Base-by-base conservation (phyloP, 2,329 filamentous ascomycete species). In the Ascochyta rabiei region DNA sequence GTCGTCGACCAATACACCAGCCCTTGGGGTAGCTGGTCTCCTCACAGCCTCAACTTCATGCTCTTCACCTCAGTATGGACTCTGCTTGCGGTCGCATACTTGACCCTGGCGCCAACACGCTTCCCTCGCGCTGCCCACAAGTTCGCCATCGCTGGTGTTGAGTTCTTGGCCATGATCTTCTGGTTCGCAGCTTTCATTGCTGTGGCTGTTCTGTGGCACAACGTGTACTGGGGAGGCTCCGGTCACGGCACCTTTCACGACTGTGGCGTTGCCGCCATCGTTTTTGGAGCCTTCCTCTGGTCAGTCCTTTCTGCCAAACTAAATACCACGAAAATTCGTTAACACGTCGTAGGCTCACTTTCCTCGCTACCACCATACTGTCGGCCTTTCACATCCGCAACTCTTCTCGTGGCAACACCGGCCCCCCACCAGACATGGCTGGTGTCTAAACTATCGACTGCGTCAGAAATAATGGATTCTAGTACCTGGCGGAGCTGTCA, bases 131-230 rank as follows among this genome's bases (percentile, higher is more conserved):
- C 86, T 12, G 89, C 89, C 63, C 87, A 93, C 77, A 84, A 82
- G 53, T 84, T 85, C 45, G 85, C 82, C 39, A 86, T 91, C 19
- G 78, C 90, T n/a, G 87, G 69, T 1, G 81, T 90, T 26, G 89
- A 96, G 69, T 81, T 81, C 52, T 61, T 93, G 19, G 95, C 91
- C 34, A 87, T 89, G 77, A 81, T 96, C 56, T 96, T 96, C 80
- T 96, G 92, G 92, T 96, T 97, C 71, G 88, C 90, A 0, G 91
- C 90, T 9, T 89, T 91, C 67, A 87, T 96, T 62, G 90, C 91
- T 0, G 77, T 93, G 5, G 91, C 89, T 1, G 86, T 85, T 21
- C 79, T 80, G 38, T 78, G 91, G 60, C 83, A 84, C 40, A 79
- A 83, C n/a, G 76, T 82, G 0, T 72, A 80, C 53, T 57, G 56